Percentiles rank a stretch among this genome's conserved stretches.
Conservation (phyloP, 495 filamentous ascomycete genomes). For the Xylaria grammica region DNA sequence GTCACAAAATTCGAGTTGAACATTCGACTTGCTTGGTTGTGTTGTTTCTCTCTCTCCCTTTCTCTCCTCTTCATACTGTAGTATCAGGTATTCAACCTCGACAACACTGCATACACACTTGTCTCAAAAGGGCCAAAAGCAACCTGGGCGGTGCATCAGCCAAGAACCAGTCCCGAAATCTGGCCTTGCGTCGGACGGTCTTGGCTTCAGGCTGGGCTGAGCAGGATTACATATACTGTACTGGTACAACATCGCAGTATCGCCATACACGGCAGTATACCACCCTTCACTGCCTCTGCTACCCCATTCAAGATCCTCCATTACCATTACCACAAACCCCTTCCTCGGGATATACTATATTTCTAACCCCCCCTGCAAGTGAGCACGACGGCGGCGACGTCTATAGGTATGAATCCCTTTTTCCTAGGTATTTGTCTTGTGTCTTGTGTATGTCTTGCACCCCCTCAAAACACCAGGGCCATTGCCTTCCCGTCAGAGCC, state of each 20-base stretch:
- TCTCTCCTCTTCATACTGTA: too few species aligned
- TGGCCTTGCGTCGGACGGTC: conserved; percentile 19
- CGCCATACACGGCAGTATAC: neutral
- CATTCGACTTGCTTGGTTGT: too few species aligned
- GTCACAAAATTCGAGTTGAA: too few species aligned
- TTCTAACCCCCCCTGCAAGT: too few species aligned
- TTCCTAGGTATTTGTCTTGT: conserved; percentile 16
- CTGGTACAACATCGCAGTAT: neutral
- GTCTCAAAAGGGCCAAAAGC: conserved; percentile 10
- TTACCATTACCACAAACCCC: neutral
- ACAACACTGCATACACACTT: neutral
- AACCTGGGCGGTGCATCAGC: conserved; percentile 13
- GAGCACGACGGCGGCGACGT: neutral
- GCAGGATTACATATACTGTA: neutral
- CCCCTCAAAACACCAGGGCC: neutral
- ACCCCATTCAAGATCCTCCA: too few species aligned
- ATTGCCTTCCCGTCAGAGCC: neutral
- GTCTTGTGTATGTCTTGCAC: neutral
- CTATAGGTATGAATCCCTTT: conserved; percentile 8
- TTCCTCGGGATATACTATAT: neutral
- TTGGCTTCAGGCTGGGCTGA: conserved; percentile 24
- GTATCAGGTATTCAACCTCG: too few species aligned
- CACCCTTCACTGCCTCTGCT: too few species aligned
- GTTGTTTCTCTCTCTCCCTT: too few species aligned
- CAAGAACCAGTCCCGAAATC: conserved; percentile 18